Evolutionary conservation across 83 land plant genomes (phyloP).

Genomic region (Picea abies): DNA sequence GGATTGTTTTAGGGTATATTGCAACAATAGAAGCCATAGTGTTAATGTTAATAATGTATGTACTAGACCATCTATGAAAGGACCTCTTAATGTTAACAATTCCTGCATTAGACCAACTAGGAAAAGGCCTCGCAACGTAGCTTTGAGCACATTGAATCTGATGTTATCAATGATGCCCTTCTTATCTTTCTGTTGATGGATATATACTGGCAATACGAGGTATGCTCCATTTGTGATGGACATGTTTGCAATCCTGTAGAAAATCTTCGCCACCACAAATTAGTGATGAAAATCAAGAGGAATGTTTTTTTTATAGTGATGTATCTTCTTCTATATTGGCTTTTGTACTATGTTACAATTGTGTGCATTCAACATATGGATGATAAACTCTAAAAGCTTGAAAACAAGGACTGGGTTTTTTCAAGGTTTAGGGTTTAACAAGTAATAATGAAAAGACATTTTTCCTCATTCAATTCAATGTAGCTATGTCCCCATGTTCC

Average conservation of each 20-base stretch:
- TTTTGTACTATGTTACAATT: constrained; percentile 72
- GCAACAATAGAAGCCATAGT: constrained; percentile 91
- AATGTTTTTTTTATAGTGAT: constrained; percentile 82
- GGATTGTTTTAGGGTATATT: constrained; percentile 84
- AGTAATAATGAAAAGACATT: too few relatives aligned
- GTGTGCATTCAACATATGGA: constrained; percentile 62
- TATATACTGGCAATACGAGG: constrained; percentile 98
- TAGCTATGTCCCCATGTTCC: too few relatives aligned
- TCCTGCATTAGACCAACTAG: too few relatives aligned
- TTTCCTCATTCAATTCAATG: too few relatives aligned
- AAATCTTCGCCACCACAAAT: constrained; percentile 81
- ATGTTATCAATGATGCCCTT: constrained; percentile 83
- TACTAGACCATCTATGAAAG: constrained; percentile 16
- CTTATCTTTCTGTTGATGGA: constrained; percentile 84
- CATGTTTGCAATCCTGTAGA: constrained; percentile 60
- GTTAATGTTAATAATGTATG: constrained; percentile 17
- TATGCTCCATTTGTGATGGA: constrained; percentile 61
- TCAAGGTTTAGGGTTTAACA: too few relatives aligned
- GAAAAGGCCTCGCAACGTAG: constrained; percentile 74
- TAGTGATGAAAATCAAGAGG: constrained; percentile 93
- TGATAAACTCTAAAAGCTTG: constrained; percentile 48
- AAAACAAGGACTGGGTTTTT: too few relatives aligned
- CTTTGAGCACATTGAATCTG: constrained; percentile 79
- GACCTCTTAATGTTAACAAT: too few relatives aligned
- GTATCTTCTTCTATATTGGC: constrained; percentile 90